A percentile compares a stretch with the other conserved stretches of the same genome.
phyloP scores from a whole-genome alignment of 2,329 filamentous ascomycete genomes.

The Fulvia fulva region DNA sequence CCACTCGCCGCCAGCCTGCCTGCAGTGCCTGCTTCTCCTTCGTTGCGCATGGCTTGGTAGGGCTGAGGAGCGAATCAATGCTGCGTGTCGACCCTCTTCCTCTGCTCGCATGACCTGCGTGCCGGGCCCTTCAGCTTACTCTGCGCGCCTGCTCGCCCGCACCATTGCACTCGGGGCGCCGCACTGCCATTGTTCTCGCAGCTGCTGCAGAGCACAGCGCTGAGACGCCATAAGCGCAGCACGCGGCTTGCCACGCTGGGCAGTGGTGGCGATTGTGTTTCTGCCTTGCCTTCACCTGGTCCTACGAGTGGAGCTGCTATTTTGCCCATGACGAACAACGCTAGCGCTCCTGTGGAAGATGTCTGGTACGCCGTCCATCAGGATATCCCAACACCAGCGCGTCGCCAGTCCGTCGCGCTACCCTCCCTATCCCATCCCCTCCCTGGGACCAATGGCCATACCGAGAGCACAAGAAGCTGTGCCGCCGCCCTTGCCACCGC shows the following conservation, averaged over 20 bases:
- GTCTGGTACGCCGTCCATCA: constrained; percentile 32
- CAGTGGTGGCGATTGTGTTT: constrained; percentile 1
- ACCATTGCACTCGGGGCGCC: constrained; percentile 1
- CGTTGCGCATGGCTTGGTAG: constrained; percentile 18
- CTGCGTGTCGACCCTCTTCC: constrained; percentile 6
- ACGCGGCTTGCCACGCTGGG: constrained; percentile 3
- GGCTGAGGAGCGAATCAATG: constrained; percentile 20
- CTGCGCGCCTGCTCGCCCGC: constrained; percentile 3
- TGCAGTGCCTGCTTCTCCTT: constrained; percentile 10
- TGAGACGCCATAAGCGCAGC: constrained; percentile 12
- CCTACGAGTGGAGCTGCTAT: constrained; percentile 13
- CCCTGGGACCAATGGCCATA: constrained; percentile 58
- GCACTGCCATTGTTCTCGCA: constrained; percentile 5
- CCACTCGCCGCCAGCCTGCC: constrained; percentile 3
- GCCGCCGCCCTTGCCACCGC: constrained; percentile 63
- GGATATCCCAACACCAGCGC: constrained; percentile 38
- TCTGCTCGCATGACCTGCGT: constrained; percentile 18
- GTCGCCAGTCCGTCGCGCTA: constrained; percentile 35
- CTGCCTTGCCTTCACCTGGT: not conserved
- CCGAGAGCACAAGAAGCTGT: constrained; percentile 51
- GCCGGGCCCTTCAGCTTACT: constrained; percentile 11
- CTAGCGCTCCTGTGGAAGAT: constrained; percentile 13
- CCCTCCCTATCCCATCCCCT: constrained; percentile 29
- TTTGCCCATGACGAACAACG: constrained; percentile 4
- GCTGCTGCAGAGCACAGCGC: constrained; percentile 6